Percentiles rank a stretch among this genome's conserved stretches.
These are phyloP conservation scores for Myriosclerotinia curreyana DNA, from an alignment of 2,329 filamentous ascomycete genomes.

Conservation along the genomic window DNA sequence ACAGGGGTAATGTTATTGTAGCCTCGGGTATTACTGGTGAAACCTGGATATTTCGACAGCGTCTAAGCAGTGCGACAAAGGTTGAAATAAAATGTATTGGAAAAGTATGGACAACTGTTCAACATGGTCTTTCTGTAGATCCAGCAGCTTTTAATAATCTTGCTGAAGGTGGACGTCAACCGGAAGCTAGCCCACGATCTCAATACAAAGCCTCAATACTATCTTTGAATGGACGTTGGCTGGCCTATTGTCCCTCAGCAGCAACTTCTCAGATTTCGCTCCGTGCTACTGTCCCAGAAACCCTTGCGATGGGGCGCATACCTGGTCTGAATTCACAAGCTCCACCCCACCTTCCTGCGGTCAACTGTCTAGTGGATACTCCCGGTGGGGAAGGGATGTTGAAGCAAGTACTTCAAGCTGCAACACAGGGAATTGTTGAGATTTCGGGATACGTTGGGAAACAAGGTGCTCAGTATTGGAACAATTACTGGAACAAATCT, in stretches of 20 bases:
- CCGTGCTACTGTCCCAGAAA: slow-evolving; percentile 61
- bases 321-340: slow-evolving; percentile 58
- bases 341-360: slow-evolving; percentile 65
- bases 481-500: slow-evolving; percentile 71
- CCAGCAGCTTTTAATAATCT: slow-evolving; percentile 25
- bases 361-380: slow-evolving; percentile 68
- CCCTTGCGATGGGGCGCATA: slow-evolving; percentile 50
- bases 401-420: slow-evolving; percentile 74
- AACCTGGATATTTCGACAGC: slow-evolving; percentile 70
- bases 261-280: slow-evolving; percentile 68
- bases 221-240: slow-evolving; percentile 68
- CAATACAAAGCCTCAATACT: slow-evolving; percentile 61
- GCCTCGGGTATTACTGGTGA: slow-evolving; percentile 83
- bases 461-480: slow-evolving; percentile 73
- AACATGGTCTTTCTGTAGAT: slow-evolving; percentile 52
- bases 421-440: slow-evolving; percentile 73
- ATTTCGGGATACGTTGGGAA: slow-evolving; percentile 74
- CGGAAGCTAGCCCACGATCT: slow-evolving; percentile 42
- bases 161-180: slow-evolving; percentile 39
- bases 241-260: slow-evolving; percentile 71
- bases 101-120: slow-evolving; percentile 88
- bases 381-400: slow-evolving; percentile 68
- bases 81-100: slow-evolving; percentile 43
- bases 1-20: slow-evolving; percentile 67
- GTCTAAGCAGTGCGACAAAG: neutral